Evolutionary conservation across 2,329 filamentous ascomycete species (phyloP).

Genomic region (Lasiodiplodia sp.): DNA sequence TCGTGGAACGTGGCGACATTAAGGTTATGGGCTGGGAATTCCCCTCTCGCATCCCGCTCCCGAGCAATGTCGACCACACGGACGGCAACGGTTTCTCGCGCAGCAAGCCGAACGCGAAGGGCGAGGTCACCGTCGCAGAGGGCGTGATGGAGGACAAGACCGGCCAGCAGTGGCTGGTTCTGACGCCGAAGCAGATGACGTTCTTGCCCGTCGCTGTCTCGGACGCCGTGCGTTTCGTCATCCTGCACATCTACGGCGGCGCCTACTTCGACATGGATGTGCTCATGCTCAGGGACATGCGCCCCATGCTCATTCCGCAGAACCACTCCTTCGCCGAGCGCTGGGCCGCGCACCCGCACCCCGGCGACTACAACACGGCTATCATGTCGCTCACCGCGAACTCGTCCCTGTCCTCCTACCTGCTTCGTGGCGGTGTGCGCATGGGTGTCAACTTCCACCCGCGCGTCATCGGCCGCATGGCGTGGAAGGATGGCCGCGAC

Average conservation of each 20-base stretch:
- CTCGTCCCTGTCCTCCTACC: constrained; percentile 61
- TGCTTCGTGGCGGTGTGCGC: constrained; percentile 62
- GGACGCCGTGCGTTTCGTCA: constrained; percentile 63
- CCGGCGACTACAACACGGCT: constrained; percentile 65
- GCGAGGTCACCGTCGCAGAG: constrained; percentile 56
- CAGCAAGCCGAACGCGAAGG: constrained; percentile 52
- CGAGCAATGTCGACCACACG: constrained; percentile 55
- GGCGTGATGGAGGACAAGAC: constrained; percentile 58
- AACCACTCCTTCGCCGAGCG: constrained; percentile 63
- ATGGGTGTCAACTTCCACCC: constrained; percentile 67
- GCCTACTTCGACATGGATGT: constrained; percentile 66
- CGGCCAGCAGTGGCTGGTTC: constrained; percentile 61
- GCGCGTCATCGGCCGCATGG: constrained; percentile 62
- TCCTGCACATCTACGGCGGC: constrained; percentile 62
- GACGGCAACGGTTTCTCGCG: constrained; percentile 59
- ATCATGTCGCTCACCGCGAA: constrained; percentile 65
- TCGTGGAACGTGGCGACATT: constrained; percentile 63
- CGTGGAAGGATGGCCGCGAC: constrained; percentile 63
- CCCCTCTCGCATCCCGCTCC: constrained; percentile 60
- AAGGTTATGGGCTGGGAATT: constrained; percentile 62
- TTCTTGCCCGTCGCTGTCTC: constrained; percentile 66
- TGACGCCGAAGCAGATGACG: constrained; percentile 64
- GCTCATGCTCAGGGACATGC: constrained; percentile 62
- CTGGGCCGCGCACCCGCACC: constrained; percentile 61
- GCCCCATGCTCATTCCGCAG: constrained; percentile 59